Evolutionary conservation across 1,284 basidiomycete genomes (phyloP).

Genomic region (Papiliotrema terrestris): DNA sequence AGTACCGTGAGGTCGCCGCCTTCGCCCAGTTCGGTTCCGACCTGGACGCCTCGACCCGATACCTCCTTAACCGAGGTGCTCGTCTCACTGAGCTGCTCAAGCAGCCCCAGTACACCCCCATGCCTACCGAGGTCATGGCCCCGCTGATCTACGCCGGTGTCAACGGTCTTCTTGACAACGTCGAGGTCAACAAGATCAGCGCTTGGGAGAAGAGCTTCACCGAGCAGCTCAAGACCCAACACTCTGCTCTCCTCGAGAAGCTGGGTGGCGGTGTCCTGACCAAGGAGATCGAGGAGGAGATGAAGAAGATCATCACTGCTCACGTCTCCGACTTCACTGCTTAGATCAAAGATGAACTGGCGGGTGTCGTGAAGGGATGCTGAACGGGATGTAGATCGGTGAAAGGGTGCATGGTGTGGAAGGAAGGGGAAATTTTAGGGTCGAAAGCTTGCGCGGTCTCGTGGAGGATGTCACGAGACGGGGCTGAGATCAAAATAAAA

Average conservation of each 20-base stretch:
- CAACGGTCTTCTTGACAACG: conserved; percentile 91
- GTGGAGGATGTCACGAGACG: neutral
- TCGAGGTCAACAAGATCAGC: conserved; percentile 91
- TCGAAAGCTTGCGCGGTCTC: no score
- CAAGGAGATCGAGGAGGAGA: conserved; percentile 84
- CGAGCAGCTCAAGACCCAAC: conserved; percentile 67
- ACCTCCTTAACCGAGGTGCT: conserved; percentile 94
- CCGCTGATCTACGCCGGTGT: conserved; percentile 99
- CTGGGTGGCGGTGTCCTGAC: conserved; percentile 80
- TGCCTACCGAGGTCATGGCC: conserved; percentile 89
- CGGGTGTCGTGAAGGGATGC: neutral
- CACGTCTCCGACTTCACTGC: conserved; percentile 76
- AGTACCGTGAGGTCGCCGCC: conserved; percentile 99
- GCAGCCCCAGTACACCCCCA: conserved; percentile 91
- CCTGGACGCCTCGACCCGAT: conserved; percentile 96
- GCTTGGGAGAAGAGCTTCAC: conserved; percentile 73
- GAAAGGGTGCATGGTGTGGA: neutral
- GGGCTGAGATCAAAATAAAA: conserved; percentile 3
- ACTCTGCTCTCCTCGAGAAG: conserved; percentile 70
- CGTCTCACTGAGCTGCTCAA: conserved; percentile 98
- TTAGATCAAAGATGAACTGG: conserved; percentile 16
- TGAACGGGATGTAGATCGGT: conserved; percentile 1
- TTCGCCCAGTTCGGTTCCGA: conserved; percentile 98
- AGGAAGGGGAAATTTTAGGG: neutral
- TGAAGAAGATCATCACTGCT: conserved; percentile 84